Base-by-base conservation (phyloP, 352 stramenopile genomes). In the Phytophthora kernoviae region DNA sequence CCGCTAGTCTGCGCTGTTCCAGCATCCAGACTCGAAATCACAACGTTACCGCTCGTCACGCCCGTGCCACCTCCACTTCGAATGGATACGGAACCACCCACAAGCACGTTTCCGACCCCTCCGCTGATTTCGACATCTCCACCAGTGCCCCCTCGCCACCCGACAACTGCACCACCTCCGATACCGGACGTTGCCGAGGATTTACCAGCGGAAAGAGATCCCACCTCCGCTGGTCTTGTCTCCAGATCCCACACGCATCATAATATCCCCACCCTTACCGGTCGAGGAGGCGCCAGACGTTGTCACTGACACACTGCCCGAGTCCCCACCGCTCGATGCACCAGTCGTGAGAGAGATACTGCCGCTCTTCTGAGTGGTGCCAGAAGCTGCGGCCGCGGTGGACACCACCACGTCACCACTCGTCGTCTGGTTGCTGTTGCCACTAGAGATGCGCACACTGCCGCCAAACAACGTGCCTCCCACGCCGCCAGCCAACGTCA, bases 61-160 rank as follows among this genome's bases (percentile, higher is more conserved):
- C 18, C 41, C 12, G 43, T 32, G 41, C 60, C 65, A 30, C 37
- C 48, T 14, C 65, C 65, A 42, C 65, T 70, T 20, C 39, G 33
- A 44, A 70, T 45, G 1, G 39, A 48, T 26, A 75, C 61, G 15
- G 10, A 20, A 18, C 65, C 65, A 37, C 65, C 60, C 21, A 30
- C 26, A 11, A n/a, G 33, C 10, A 17, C 53, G 8, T 27, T 20
- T 1, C 34, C 45, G 4, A 30, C 4, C 36, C 62, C 62, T 26
- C 49, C 62, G 10, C 2, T 20, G 1, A 70, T 5, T 24, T 37
- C n/a, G 9, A 62, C 21, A 17, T 44, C n/a, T 15, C 60, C 60
- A 11, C 62, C 62, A 39, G 43, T 14, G 36, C 37, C 5, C 46
- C 37, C 20, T 40, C 1, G 1, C 56, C 56, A 7, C 30, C 47